Conservation (phyloP, 1,139 yeast species). For the Suhomyces panamericanus region DNA sequence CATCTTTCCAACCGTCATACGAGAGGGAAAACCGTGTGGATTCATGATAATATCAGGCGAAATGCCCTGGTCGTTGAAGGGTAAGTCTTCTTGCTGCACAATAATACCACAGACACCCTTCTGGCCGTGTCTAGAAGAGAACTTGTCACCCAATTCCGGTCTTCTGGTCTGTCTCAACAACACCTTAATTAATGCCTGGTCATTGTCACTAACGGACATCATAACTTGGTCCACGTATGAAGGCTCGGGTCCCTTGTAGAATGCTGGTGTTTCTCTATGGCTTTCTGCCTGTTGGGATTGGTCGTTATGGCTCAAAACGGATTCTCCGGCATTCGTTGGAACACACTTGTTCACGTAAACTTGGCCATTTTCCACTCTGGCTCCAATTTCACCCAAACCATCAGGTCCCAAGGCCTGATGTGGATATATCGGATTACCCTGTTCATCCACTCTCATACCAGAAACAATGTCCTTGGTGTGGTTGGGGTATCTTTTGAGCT, state of each 20-base stretch:
- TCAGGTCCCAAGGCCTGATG: constrained; percentile 89
- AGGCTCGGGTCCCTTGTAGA: constrained; percentile 93
- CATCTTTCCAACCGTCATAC: constrained; percentile 99
- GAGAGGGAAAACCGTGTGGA: constrained; percentile 99
- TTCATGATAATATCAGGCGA: constrained; percentile 96
- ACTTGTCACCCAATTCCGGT: constrained; percentile 97
- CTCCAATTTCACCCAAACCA: constrained; percentile 97
- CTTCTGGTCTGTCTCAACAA: constrained; percentile 92
- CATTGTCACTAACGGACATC: constrained; percentile 95
- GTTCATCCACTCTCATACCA: constrained; percentile 85
- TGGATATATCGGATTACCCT: constrained; percentile 78
- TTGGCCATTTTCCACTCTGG: constrained; percentile 86
- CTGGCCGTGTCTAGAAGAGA: constrained; percentile 96
- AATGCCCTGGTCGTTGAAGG: constrained; percentile 88
- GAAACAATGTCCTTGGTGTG: constrained; percentile 89
- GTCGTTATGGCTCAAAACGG: constrained; percentile 50
- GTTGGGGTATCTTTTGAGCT: constrained; percentile 87
- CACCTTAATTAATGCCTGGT: constrained; percentile 91
- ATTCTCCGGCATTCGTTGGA: constrained; percentile 83
- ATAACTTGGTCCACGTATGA: constrained; percentile 94
- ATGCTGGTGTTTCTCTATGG: constrained; percentile 87
- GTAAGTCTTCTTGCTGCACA: constrained; percentile 94
- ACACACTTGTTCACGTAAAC: constrained; percentile 90
- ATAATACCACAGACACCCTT: constrained; percentile 99
- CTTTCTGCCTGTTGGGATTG: constrained; percentile 45